Base-by-base conservation (phyloP, 805 yeast species). In the Cyberlindnera japonica region DNA sequence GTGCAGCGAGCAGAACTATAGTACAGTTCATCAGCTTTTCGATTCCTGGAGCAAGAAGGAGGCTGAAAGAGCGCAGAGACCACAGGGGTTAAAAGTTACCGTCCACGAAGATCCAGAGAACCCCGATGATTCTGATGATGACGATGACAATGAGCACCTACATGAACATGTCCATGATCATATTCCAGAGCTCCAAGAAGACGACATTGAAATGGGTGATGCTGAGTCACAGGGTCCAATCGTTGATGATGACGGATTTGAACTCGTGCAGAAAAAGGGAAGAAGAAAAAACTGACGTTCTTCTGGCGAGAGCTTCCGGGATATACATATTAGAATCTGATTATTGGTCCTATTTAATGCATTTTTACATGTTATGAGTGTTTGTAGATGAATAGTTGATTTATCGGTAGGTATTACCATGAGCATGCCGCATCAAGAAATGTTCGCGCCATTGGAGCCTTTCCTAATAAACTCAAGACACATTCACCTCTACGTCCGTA, bases 241-340 rank as follows among this genome's bases (percentile, higher is more conserved):
- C 9, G 72, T 91, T 8, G 98, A 91, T 58, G 98, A 91, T 24
- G 98, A 91, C 58, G 99, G 98, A 1, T 91, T 91, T 57, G 93
- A 89, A 53, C 63, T 88, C 45, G 97, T 91, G 4, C 88, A 81
- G 54, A 81, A 76, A 56, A 80, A 77, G 55, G 80, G 84, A n/a
- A 71, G 73, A 60, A 72, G 74, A 60, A 63, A 71, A 50, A 38
- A 50, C 35, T 59, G 40, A 44, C 13, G 28, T 9, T 22, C 11
- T 22, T 22, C 24, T 22, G 24, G 24, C 11, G 24, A 22, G 24
- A 22, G 8, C 11, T n/a, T n/a, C n/a, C n/a, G n/a, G n/a, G n/a
- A n/a, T n/a, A n/a, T n/a, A n/a, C n/a, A n/a, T n/a, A 26, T 26
- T 26, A n/a, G 29, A 26, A 26, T 12, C 9, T 11, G 29, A 7